Conservation (phyloP, 2,329 filamentous ascomycete genomes). For the Xylariaceae sp. region DNA sequence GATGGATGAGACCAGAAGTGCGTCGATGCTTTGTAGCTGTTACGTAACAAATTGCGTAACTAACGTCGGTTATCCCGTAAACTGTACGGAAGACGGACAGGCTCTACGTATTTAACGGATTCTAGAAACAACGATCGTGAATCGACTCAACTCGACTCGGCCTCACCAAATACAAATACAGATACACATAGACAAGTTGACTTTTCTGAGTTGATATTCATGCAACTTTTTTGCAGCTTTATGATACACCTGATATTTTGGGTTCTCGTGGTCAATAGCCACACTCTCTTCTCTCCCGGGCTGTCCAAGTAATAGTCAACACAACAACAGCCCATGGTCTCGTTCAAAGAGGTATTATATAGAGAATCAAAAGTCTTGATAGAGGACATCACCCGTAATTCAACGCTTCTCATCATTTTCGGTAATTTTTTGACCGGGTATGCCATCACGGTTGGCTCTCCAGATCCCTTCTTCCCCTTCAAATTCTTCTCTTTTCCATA, state of each 20-base stretch:
- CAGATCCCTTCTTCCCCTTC: slow-evolving; percentile 71
- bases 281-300: not conserved
- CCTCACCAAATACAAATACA: no score
- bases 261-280: not conserved
- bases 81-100: no score
- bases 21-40: not conserved
- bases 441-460: slow-evolving; percentile 80
- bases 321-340: not conserved
- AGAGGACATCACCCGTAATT: not conserved
- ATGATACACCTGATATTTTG: not conserved
- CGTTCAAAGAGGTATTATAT: not conserved
- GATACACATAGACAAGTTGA: not conserved
- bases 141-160: no score
- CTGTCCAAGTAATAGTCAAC: no score
- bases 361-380: not conserved
- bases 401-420: slow-evolving; percentile 1
- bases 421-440: slow-evolving; percentile 45
- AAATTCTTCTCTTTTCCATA: slow-evolving; percentile 94
- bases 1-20: not conserved
- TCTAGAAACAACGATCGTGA: no score
- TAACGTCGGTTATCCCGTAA: no score
- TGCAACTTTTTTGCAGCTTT: not conserved
- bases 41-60: not conserved
- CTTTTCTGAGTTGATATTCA: not conserved
- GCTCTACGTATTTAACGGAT: no score